phyloP scores from a whole-genome alignment of 2,329 filamentous ascomycete species.

The Fusarium incarnatum region DNA sequence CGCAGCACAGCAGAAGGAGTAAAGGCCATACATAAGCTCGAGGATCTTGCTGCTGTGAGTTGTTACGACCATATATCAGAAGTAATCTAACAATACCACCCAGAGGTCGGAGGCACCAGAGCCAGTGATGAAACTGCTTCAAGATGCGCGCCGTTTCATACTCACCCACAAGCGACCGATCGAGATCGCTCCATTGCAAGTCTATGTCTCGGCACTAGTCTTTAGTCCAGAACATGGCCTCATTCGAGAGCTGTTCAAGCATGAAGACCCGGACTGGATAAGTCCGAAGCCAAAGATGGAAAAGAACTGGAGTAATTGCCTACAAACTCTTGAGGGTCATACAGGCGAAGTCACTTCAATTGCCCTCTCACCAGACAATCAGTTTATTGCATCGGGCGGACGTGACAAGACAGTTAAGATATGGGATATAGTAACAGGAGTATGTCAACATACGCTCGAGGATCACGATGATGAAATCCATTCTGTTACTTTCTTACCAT shows the following conservation, averaged over 20 bases:
- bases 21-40: accelerated
- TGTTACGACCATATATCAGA: accelerated
- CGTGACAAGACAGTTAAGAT: accelerated
- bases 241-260: neutral
- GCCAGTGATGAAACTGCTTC: accelerated
- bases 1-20: accelerated
- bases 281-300: neutral
- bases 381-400: neutral
- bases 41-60: neutral
- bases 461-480: accelerated
- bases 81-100: accelerated
- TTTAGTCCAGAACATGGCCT: neutral
- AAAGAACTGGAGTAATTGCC: neutral
- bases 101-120: accelerated
- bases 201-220: neutral
- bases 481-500: accelerated
- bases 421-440: neutral
- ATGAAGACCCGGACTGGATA: neutral
- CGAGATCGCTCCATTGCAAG: neutral
- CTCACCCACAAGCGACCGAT: neutral
- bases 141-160: neutral
- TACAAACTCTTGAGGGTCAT: neutral
- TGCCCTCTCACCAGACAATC: neutral
- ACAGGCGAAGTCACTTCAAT: neutral
- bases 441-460: neutral